A percentile compares a stretch with the other conserved stretches of the same genome.
Conservation (phyloP, 768 basidiomycete genomes). For the Xerocomus spinulosus region DNA sequence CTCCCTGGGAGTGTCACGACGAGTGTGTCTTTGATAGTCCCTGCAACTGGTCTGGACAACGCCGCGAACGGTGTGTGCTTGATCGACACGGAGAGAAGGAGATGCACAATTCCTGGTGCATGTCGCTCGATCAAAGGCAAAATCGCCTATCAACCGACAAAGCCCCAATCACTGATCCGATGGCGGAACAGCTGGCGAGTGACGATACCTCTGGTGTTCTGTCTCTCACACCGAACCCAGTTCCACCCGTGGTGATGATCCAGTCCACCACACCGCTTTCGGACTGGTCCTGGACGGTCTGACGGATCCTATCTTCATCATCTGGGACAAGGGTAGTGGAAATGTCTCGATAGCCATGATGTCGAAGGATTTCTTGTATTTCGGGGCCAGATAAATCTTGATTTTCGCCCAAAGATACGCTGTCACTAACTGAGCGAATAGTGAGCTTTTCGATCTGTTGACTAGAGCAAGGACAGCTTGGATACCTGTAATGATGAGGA, state of each 20-base stretch:
- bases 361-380: conserved; percentile 47
- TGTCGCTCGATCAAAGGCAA: conserved; percentile 59
- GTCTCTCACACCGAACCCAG: conserved; percentile 80
- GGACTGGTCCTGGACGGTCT: conserved; percentile 44
- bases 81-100: conserved; percentile 65
- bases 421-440: conserved; percentile 58
- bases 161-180: not conserved
- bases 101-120: conserved; percentile 69
- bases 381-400: conserved; percentile 65
- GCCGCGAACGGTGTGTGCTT: conserved; percentile 75
- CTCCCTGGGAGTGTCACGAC: conserved; percentile 83
- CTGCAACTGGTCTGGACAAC: conserved; percentile 78
- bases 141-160: conserved; percentile 43
- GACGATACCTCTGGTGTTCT: conserved; percentile 71
- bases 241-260: conserved; percentile 83
- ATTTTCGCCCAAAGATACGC: conserved; percentile 44
- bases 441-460: not conserved
- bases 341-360: conserved; percentile 35
- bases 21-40: conserved; percentile 60
- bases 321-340: conserved; percentile 58
- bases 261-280: conserved; percentile 51
- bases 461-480: not conserved
- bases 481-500: conserved; percentile 28
- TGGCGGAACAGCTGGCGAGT: not conserved
- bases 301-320: conserved; percentile 49